Conservation (phyloP, 345 rosid genomes). For the Lepidium aucheri region DNA sequence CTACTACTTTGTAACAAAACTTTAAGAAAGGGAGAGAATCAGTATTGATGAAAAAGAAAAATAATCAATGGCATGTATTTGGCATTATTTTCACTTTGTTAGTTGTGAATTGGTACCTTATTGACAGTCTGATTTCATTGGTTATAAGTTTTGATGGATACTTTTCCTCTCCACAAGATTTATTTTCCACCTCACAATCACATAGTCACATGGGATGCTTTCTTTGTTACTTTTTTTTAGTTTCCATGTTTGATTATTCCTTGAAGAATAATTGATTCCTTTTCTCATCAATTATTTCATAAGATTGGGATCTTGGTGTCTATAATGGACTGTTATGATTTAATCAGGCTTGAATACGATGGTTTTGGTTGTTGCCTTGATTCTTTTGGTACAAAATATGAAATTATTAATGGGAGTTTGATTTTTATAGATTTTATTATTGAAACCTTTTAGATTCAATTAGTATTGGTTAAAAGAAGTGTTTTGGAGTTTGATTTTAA, state of each 20-base stretch:
- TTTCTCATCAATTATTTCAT: background rate
- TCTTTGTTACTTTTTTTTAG: background rate
- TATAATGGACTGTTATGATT: background rate
- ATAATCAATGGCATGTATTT: background rate
- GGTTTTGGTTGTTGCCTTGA: background rate
- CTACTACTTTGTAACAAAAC: background rate
- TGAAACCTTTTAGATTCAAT: no score
- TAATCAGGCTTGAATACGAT: background rate
- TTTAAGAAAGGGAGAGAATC: background rate
- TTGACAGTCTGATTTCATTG: background rate
- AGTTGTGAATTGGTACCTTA: background rate
- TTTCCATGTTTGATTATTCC: slow-evolving; percentile 18
- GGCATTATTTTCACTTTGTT: background rate
- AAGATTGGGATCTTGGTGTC: background rate
- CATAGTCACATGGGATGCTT: slow-evolving; percentile 28
- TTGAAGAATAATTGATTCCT: background rate
- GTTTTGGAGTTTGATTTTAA: no score
- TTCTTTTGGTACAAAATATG: no score
- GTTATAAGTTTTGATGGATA: background rate
- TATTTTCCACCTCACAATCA: slow-evolving; percentile 8
- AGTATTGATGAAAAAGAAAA: background rate
- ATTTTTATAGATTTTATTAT: no score
- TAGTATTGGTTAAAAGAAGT: no score
- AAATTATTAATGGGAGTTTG: no score
- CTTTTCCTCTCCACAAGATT: background rate